Base-by-base conservation (phyloP, 306 rosid genomes). In the Vigna radiata region DNA sequence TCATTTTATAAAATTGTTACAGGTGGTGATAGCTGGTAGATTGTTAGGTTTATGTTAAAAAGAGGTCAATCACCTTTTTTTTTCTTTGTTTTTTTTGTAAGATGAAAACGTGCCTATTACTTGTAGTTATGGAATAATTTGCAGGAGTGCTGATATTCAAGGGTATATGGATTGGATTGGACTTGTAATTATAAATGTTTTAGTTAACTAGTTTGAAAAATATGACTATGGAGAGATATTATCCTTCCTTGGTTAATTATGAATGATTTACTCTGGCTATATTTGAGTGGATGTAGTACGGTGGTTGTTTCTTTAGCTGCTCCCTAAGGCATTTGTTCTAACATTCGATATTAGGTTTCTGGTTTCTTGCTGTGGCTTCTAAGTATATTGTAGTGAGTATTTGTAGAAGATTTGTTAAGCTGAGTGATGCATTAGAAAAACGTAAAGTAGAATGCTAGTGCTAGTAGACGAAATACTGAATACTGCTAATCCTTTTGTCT, bases 181-280 rank as follows among this genome's bases (percentile, higher is more conserved):
- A 46, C 65, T 70, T 71, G 70, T 55, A 54, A 47, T 36, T 64
- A 11, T 65, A 36, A 63, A 27, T 82, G 25, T 63, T 64, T 70
- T 66, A 54, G 27, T 71, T 54, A 17, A 41, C 29, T 19, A 31
- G 69, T 46, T 50, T 12, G 36, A 61, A 44, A 61, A 4, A 16
- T 56, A 50, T 82, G 27, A 77, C 9, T 39, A n/a, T 56, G 23
- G 68, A 52, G 7, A 8, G 43, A 36, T 36, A 59, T 52, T 77
- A 18, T 62, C 33, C 11, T 55, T 63, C 47, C 0, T 12, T 27
- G 54, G 53, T 70, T 63, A 37, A 70, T 53, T 53, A 6, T 39
- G 33, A 68, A 23, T 60, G 36, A 48, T 36, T 76, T 63, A 21
- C 72, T 75, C 55, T 36, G 21, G 60, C 25, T 68, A 27, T 46